A percentile compares a stretch with the other conserved stretches of the same genome.
phyloP scores from a whole-genome alignment of 2,329 filamentous ascomycete genomes.

The Tolypocladium capitatum region DNA sequence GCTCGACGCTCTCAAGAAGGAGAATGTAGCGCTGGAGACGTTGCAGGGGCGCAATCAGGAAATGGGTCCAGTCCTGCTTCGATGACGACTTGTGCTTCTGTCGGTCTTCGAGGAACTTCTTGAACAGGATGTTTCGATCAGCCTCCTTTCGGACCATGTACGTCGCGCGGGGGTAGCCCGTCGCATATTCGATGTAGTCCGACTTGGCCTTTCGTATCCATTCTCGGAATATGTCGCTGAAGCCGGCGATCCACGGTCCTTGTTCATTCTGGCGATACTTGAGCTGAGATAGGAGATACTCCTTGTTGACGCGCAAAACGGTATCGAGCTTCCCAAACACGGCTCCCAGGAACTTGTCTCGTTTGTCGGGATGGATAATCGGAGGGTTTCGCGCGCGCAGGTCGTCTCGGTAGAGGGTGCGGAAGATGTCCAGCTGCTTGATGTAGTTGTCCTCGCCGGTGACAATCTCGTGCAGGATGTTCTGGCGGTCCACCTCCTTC shows the following conservation, averaged over 20 bases:
- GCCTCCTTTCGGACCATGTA: slow-evolving; percentile 75
- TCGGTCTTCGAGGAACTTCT: slow-evolving; percentile 69
- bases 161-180: slow-evolving; percentile 70
- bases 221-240: slow-evolving; percentile 94
- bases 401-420: slow-evolving; percentile 73
- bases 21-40: slow-evolving; percentile 82
- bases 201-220: slow-evolving; percentile 91
- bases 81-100: slow-evolving; percentile 66
- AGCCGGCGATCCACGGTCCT: slow-evolving; percentile 84
- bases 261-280: slow-evolving; percentile 97
- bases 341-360: slow-evolving; percentile 65
- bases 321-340: slow-evolving; percentile 88
- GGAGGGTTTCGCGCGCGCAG: slow-evolving; percentile 60
- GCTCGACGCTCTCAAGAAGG: slow-evolving; percentile 68
- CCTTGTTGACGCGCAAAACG: slow-evolving; percentile 83
- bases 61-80: slow-evolving; percentile 86
- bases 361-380: slow-evolving; percentile 65
- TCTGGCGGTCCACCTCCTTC: slow-evolving; percentile 87
- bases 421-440: slow-evolving; percentile 74
- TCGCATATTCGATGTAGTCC: slow-evolving; percentile 86
- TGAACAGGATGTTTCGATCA: slow-evolving; percentile 74
- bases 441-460: slow-evolving; percentile 88
- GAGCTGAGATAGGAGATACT: slow-evolving; percentile 79
- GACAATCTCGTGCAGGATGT: slow-evolving; percentile 89
- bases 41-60: slow-evolving; percentile 84